A percentile compares a stretch with the other conserved stretches of the same genome.
phyloP scores from a whole-genome alignment of 2,329 filamentous ascomycete genomes.

The Colletotrichum echinochloae region DNA sequence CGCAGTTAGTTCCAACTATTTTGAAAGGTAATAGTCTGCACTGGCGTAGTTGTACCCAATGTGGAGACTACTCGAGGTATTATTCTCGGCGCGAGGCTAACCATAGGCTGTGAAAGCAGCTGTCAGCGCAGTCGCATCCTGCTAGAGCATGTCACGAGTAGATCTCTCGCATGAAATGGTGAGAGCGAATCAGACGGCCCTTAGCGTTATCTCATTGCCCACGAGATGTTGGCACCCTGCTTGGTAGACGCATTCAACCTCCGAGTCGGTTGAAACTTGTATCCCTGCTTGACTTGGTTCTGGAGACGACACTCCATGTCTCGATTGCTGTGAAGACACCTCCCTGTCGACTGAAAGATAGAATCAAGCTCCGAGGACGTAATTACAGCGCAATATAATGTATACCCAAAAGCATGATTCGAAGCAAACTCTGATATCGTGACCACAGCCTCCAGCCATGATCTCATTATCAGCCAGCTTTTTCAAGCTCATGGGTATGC shows the following conservation, averaged over 20 bases:
- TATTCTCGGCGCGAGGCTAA: not conserved
- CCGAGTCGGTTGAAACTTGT: not conserved
- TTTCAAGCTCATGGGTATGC: not conserved
- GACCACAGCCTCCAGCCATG: not conserved
- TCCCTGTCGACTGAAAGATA: not conserved
- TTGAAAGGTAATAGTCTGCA: not conserved
- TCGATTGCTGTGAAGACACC: not conserved
- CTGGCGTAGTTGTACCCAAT: not conserved
- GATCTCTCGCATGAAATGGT: not conserved
- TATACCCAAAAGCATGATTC: not conserved
- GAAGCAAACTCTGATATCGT: not conserved
- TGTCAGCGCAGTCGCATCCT: not conserved
- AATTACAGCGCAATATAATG: not conserved
- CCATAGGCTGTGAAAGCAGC: not conserved
- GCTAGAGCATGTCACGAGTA: not conserved
- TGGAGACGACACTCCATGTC: not conserved
- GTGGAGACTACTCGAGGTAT: not conserved
- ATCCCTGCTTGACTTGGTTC: too few species aligned
- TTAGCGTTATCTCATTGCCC: not conserved
- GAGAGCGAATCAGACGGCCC: not conserved
- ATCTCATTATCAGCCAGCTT: not conserved
- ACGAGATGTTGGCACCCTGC: not conserved
- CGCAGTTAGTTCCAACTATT: constrained; percentile 4
- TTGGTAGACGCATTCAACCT: not conserved
- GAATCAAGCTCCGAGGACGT: not conserved